Evolutionary conservation across 169 alveolate species (phyloP).

Genomic region (Plasmodium gallinaceum): DNA sequence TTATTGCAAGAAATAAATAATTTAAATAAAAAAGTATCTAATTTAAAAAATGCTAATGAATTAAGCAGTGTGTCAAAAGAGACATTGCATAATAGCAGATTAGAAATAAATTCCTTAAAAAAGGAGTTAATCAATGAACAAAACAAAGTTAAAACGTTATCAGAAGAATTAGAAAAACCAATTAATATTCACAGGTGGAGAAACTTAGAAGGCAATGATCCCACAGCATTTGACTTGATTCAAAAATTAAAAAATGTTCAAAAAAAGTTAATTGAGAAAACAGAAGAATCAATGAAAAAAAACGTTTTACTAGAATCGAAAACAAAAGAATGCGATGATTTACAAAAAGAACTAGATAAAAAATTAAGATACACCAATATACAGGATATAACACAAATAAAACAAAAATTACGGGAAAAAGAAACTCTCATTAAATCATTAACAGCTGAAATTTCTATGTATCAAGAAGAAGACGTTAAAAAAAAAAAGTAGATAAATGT

Average conservation of each 20-base stretch:
- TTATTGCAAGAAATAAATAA: constrained; percentile 82
- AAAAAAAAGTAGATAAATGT: no score
- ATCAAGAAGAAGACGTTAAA: constrained; percentile 29
- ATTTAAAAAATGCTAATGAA: constrained; percentile 86
- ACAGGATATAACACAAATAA: constrained; percentile 47
- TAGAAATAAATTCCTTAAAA: constrained; percentile 84
- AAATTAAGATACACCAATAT: constrained; percentile 3
- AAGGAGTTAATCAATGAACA: constrained; percentile 85
- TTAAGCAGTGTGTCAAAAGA: constrained; percentile 88
- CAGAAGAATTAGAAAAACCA: constrained; percentile 95
- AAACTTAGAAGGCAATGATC: constrained; percentile 70
- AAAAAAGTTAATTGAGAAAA: constrained; percentile 69
- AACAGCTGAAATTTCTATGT: constrained; percentile 74
- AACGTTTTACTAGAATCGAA: constrained; percentile 24
- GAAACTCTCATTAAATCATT: constrained; percentile 63
- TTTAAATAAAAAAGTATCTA: constrained; percentile 81
- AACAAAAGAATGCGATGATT: constrained; percentile 62
- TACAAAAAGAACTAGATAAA: constrained; percentile 37
- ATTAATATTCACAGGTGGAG: constrained; percentile 91
- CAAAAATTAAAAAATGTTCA: constrained; percentile 67
- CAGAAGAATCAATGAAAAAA: constrained; percentile 68
- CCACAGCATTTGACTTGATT: constrained; percentile 68
- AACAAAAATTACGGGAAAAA: constrained; percentile 47
- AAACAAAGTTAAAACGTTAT: constrained; percentile 92
- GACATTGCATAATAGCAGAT: constrained; percentile 87